Evolutionary conservation across 164 flowering plant species (phyloP).

Genomic region (Aristolochia californica): DNA sequence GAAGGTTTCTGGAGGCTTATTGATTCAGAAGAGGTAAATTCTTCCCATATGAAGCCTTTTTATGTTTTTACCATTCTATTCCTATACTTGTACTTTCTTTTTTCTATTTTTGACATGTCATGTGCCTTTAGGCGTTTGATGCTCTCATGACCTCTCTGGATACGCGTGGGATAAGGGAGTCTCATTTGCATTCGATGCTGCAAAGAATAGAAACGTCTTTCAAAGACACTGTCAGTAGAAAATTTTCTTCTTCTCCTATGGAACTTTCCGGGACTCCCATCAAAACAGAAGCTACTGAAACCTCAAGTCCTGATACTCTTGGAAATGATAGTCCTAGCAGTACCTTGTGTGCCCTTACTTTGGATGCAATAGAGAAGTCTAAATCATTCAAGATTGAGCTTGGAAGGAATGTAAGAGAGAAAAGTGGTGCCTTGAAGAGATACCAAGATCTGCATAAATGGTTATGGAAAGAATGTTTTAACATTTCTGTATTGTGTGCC

Average conservation of each 20-base stretch:
- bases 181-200: slow-evolving; percentile 68
- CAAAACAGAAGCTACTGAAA: slow-evolving; percentile 24
- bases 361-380: slow-evolving; percentile 37
- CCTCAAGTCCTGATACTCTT: slow-evolving; percentile 21
- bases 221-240: slow-evolving; percentile 42
- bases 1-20: slow-evolving; percentile 79
- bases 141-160: slow-evolving; percentile 63
- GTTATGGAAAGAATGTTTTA: slow-evolving; percentile 68
- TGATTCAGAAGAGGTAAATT: slow-evolving; percentile 87
- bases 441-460: slow-evolving; percentile 61
- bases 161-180: slow-evolving; percentile 75
- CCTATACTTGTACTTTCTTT: neutral
- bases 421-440: slow-evolving; percentile 34
- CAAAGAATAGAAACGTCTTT: slow-evolving; percentile 54
- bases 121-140: slow-evolving; percentile 55
- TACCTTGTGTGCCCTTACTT: slow-evolving; percentile 22
- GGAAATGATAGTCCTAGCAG: slow-evolving; percentile 41
- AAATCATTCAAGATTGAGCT: slow-evolving; percentile 50
- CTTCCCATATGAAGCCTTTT: neutral
- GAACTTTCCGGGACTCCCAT: slow-evolving; percentile 7
- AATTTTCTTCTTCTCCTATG: neutral
- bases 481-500: slow-evolving; percentile 43
- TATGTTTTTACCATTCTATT: neutral
- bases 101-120: neutral
- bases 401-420: slow-evolving; percentile 44